Evolutionary conservation across 148 eudicot genomes (phyloP).

Genomic region (Rhododendron griersonianum): DNA sequence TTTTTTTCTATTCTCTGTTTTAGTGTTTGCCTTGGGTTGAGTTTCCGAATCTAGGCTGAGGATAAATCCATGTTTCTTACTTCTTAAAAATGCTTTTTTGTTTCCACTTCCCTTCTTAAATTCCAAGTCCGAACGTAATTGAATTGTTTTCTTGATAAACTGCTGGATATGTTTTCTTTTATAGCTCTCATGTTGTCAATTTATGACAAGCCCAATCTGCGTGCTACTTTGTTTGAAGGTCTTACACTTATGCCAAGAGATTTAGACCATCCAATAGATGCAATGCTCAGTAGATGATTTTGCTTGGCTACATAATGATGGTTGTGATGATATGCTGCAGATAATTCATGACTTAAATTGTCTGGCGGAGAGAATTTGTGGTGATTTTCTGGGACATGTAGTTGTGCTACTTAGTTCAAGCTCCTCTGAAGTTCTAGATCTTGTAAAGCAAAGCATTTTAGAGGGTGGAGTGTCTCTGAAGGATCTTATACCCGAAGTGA

Average conservation of each 20-base stretch:
- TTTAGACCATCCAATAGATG: background rate
- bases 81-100: background rate
- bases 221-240: background rate
- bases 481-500: constrained; percentile 45
- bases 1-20: background rate
- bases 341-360: constrained; percentile 75
- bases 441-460: constrained; percentile 72
- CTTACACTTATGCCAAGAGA: background rate
- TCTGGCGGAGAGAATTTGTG: constrained; percentile 56
- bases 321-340: constrained; percentile 40
- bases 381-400: constrained; percentile 53
- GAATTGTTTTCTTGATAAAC: background rate
- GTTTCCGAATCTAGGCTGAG: background rate
- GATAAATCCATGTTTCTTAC: constrained; percentile 1
- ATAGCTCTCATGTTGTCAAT: background rate
- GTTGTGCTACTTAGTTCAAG: constrained; percentile 63
- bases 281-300: background rate
- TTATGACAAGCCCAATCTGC: background rate
- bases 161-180: background rate
- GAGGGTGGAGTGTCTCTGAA: constrained; percentile 66
- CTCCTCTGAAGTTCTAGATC: constrained; percentile 72
- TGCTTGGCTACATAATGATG: background rate
- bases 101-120: background rate
- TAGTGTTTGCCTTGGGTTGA: background rate
- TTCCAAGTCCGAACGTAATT: background rate